A percentile compares a stretch with the other conserved stretches of the same genome.
These are phyloP conservation scores for Trichoderma sp. DNA, from an alignment of 2,329 filamentous ascomycete genomes.

Conservation along the genomic window DNA sequence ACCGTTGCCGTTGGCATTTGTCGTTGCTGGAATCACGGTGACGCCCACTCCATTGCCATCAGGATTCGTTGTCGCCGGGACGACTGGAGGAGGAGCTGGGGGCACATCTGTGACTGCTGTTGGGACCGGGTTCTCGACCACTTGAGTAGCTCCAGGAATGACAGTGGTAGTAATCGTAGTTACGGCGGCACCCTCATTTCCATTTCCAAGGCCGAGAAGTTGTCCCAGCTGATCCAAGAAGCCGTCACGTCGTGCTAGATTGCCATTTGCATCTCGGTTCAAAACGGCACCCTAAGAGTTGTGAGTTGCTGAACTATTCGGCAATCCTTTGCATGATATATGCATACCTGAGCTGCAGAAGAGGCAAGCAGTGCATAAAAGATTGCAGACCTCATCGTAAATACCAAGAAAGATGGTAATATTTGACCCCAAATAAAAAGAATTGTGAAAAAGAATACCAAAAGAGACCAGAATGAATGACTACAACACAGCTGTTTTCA, in stretches of 20 bases:
- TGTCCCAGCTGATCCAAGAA: slow-evolving; percentile 20
- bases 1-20: background rate
- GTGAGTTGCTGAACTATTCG: background rate
- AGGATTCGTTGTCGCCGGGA: slow-evolving; percentile 19
- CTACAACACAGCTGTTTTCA: slow-evolving; percentile 28
- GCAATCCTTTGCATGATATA: background rate
- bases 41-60: slow-evolving; percentile 31
- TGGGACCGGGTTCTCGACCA: background rate
- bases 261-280: slow-evolving; percentile 4
- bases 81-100: background rate
- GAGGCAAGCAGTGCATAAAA: slow-evolving; percentile 23
- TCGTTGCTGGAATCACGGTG: slow-evolving; percentile 11
- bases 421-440: background rate
- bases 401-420: background rate
- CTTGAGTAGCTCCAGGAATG: slow-evolving; percentile 3
- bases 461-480: background rate
- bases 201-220: slow-evolving; percentile 10
- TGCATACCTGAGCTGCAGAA: slow-evolving; percentile 23
- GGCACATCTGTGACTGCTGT: background rate
- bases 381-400: slow-evolving; percentile 24
- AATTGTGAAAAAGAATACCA: background rate
- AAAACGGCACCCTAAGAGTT: slow-evolving; percentile 13
- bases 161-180: slow-evolving; percentile 2
- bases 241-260: background rate
- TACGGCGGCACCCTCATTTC: background rate